These are phyloP conservation scores for Rubus idaeus DNA, from an alignment of 306 rosid species.

Conservation along the genomic window DNA sequence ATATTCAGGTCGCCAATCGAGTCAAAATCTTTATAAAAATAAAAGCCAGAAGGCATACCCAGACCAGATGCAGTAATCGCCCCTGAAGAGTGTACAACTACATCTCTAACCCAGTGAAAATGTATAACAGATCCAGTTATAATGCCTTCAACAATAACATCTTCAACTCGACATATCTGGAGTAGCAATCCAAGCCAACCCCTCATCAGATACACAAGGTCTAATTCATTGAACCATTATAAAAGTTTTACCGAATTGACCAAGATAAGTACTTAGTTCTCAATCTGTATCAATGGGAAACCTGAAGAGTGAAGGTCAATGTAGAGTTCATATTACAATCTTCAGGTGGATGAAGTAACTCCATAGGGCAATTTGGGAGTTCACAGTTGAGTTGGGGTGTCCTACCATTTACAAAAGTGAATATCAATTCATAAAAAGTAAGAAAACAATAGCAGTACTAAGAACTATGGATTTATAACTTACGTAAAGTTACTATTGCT, in stretches of 20 bases:
- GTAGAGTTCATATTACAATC: conserved; percentile 96
- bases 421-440: conserved; percentile 19
- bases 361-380: conserved; percentile 72
- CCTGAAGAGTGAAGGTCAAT: conserved; percentile 95
- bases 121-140: conserved; percentile 88
- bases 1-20: not conserved
- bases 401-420: conserved; percentile 44
- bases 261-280: conserved; percentile 37
- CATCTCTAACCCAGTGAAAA: conserved; percentile 79
- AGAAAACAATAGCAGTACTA: not conserved
- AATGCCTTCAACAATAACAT: conserved; percentile 66
- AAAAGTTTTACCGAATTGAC: conserved; percentile 24
- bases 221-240: conserved; percentile 13
- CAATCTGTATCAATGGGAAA: conserved; percentile 43
- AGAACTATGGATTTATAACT: conserved; percentile 35
- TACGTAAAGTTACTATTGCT: conserved; percentile 46
- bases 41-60: conserved; percentile 51
- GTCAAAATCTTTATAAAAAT: not conserved
- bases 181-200: conserved; percentile 39
- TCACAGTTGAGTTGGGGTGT: conserved; percentile 67
- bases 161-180: conserved; percentile 95
- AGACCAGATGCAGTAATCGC: conserved; percentile 77
- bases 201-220: conserved; percentile 20
- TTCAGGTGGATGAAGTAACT: conserved; percentile 93
- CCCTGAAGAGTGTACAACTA: conserved; percentile 59